Conservation (phyloP, 768 basidiomycete genomes). For the Suillus subaureus region DNA sequence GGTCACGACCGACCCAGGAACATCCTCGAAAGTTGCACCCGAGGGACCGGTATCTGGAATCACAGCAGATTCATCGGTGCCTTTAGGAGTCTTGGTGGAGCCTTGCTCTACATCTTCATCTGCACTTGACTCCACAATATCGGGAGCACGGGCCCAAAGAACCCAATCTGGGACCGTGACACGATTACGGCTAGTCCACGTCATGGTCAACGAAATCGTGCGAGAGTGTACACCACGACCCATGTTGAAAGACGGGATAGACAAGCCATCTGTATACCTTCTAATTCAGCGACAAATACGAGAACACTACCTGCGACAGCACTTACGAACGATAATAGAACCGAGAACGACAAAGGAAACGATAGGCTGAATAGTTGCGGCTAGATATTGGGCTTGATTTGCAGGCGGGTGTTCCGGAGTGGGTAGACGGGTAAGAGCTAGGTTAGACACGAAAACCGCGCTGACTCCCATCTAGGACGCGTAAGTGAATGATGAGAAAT, state of each 20-base stretch:
- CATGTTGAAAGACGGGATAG: slow-evolving; percentile 67
- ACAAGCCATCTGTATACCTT: slow-evolving; percentile 56
- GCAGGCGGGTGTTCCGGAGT: slow-evolving; percentile 58
- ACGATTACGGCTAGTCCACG: slow-evolving; percentile 41
- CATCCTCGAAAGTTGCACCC: neutral
- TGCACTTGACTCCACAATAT: neutral
- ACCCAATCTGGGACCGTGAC: slow-evolving; percentile 48
- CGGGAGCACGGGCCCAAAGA: slow-evolving; percentile 26
- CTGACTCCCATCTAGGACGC: slow-evolving; percentile 81
- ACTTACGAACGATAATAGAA: slow-evolving; percentile 82
- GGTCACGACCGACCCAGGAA: neutral
- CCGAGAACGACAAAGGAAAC: slow-evolving; percentile 86
- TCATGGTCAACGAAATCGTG: slow-evolving; percentile 47
- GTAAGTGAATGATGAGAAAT: neutral
- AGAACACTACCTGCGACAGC: slow-evolving; percentile 1
- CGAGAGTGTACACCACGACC: slow-evolving; percentile 49
- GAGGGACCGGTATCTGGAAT: neutral
- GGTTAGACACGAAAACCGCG: slow-evolving; percentile 83
- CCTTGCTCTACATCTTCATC: slow-evolving; percentile 27
- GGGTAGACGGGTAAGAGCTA: slow-evolving; percentile 67
- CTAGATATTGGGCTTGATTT: slow-evolving; percentile 73
- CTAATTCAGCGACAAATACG: neutral
- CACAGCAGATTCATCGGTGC: neutral
- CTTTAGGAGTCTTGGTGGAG: neutral
- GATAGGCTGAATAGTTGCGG: slow-evolving; percentile 74